Base-by-base conservation (phyloP, 2,329 filamentous ascomycete species). In the Colletotrichum sp. region DNA sequence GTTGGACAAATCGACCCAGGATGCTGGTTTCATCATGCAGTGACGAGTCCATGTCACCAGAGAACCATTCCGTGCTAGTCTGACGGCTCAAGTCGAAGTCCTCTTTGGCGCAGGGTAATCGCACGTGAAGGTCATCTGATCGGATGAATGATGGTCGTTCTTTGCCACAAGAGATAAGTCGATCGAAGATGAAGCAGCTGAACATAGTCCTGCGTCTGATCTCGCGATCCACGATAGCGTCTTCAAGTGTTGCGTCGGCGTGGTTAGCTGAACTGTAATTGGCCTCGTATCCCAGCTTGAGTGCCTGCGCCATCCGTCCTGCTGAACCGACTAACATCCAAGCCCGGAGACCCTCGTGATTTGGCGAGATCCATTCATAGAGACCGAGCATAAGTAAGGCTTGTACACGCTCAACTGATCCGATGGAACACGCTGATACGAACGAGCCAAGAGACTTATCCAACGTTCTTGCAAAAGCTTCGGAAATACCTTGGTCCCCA, bases 151-250 rank as follows among this genome's bases (percentile, higher is more conserved):
- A 88, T 2, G 90, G 88, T n/a, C 92, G 87, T 69, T 91, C 89
- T 77, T 90, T 91, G n/a, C 93, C 93, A 78, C 90, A 92, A 57
- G 92, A 90, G 24, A 95, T 85, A 82, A 94, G 91, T 6, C 93
- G 90, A 81, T 95, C 94, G 79, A 95, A 87, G 68, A 95, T 92
- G 74, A 94, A 92, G 80, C 93, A 94, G 79, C 93, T 94, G 86
- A 93, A 95, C 86, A 95, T 93, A 1, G 93, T 94, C 12, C 94
- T 89, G 34, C 94, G 88, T 75, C 89, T 87, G 13, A 93, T 89
- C 81, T 95, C 93, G 74, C 90, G 79, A 68, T 77, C 72, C 72
- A 30, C 88, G 82, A 24, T 81, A 78, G 57, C 81, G 77, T 21
- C 80, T 78, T 72, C 69, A n/a, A 24, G 9, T 16, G 61, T 24